Evolutionary conservation across 2,329 filamentous ascomycete species (phyloP), one percentile per base, ranked within the genome.

Genomic region (Exophiala bonariae): DNA sequence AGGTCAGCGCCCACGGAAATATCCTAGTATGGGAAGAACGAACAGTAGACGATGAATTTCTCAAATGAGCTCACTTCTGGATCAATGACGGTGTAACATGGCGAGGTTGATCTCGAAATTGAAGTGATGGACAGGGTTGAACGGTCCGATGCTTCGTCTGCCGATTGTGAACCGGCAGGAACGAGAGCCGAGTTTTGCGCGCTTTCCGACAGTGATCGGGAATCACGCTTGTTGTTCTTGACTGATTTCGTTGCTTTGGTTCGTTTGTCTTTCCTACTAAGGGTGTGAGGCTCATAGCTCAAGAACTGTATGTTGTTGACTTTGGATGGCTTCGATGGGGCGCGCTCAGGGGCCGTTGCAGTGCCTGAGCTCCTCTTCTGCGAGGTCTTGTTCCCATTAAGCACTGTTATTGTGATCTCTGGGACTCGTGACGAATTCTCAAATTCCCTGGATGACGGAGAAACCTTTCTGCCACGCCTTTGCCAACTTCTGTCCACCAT

Each of bases 401-500:
- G 17, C 13, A 26, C 20, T 16, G 44, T 35, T 3, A 54, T 46
- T 7, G 49, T 51, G n/a, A 54, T 39, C 13, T 52, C 51, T 14
- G 49, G 48, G n/a, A 49, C 49, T 16, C 49, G 43, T 13, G 33
- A 46, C 20, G 37, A 34, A 19, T 44, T 16, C 3, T 41, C 26
- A 19, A 11, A 34, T 14, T 9, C 19, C n/a, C 35, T 44, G n/a
- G n/a, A n/a, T 13, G 14, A 18, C 14, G 17, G 30, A 17, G 26
- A 22, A 6, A 39, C 23, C 8, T 17, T 31, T 38, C 35, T 51
- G 16, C 43, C 50, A 33, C 42, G 43, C 10, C 51, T 44, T 19
- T 55, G 45, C 54, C 51, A 54, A 7, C 52, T 43, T 37, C 54
- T 39, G 35, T 57, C 54, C 14, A 57, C 49, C 48, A 57, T 54